Evolutionary conservation across 805 yeast genomes (phyloP).

Genomic region (Ogataea paraovalis): DNA sequence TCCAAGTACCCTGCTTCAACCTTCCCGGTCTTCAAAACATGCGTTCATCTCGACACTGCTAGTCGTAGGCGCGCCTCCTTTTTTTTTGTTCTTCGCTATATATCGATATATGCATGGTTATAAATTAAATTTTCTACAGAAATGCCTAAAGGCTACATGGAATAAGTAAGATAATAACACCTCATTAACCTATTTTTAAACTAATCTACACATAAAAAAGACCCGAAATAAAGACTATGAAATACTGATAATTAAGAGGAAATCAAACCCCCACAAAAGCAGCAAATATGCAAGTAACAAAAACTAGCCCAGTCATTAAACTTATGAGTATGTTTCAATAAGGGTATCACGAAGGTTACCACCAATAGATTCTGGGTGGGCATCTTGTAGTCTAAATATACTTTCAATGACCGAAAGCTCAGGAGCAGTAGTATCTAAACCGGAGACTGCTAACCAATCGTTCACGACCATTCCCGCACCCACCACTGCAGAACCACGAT

Average conservation of each 20-base stretch:
- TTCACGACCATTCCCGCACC: constrained; percentile 99
- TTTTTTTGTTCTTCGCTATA: too few relatives aligned
- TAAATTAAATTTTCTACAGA: too few relatives aligned
- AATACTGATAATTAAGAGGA: neutral
- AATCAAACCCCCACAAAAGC: neutral
- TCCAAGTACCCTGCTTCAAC: too few relatives aligned
- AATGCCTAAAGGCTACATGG: too few relatives aligned
- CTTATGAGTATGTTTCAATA: constrained; percentile 82
- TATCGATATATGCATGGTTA: too few relatives aligned
- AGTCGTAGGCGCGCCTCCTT: too few relatives aligned
- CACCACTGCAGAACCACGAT: constrained; percentile 95
- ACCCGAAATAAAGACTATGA: constrained; percentile 1
- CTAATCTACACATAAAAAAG: constrained; percentile 3
- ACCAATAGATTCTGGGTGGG: constrained; percentile 80
- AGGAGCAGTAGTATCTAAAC: constrained; percentile 97
- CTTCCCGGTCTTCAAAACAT: too few relatives aligned
- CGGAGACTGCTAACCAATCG: constrained; percentile 97
- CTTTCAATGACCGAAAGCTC: constrained; percentile 95
- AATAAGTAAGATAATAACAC: neutral
- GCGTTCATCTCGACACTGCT: too few relatives aligned
- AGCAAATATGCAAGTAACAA: neutral
- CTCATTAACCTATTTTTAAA: neutral
- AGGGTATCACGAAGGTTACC: constrained; percentile 87
- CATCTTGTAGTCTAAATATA: constrained; percentile 90
- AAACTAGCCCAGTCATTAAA: neutral